Evolutionary conservation across 1,139 yeast genomes (phyloP), one percentile per base, ranked within the genome.

Genomic region (Sugiyamaella japonica): DNA sequence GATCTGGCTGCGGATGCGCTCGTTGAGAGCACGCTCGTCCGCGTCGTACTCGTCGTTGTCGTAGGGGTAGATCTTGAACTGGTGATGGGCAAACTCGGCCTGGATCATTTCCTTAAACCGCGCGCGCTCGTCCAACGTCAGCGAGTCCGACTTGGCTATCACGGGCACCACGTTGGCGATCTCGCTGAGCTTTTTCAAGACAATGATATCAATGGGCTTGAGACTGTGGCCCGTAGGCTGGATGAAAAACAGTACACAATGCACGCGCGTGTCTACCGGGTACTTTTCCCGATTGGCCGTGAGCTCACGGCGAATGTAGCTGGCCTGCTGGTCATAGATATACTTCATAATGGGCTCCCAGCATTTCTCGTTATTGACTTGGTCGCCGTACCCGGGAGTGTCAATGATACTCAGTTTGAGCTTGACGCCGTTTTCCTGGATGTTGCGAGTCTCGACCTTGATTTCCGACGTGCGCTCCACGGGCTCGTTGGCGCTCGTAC

Each of bases 341-440:
- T 91, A 91, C 74, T 89, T 90, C 64, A 91, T 86, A 64, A 93
- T 85, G 46, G 97, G 97, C 65, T 93, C 98, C 98, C 98, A 93
- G 68, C 77, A 93, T 73, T 87, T 86, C 66, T 90, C 96, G 73
- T 93, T 93, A 75, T 93, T 89, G 65, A 93, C 86, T 73, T 89
- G 96, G 75, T 93, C 99, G 40, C 97, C 98, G 76, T 89, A 93
- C 7, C 99, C 99, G 10, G 98, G 98, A 7, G 98, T 93, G 70
- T 93, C 99, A 69, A 93, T 88, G 56, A 91, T 84, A 65, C 89
- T 91, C 61, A 93, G 76, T 66, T 86, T 86, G 70, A 93, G 82
- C 57, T 85, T 83, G 57, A 93, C 99, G 62, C 87, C 88, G 70
- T 89, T 91, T 73, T 93, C 99, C 57, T 83, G 73, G 61, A 91